Percentiles rank a stretch among this genome's conserved stretches.
phyloP scores from a whole-genome alignment of 768 basidiomycete species.

The Suillus plorans region DNA sequence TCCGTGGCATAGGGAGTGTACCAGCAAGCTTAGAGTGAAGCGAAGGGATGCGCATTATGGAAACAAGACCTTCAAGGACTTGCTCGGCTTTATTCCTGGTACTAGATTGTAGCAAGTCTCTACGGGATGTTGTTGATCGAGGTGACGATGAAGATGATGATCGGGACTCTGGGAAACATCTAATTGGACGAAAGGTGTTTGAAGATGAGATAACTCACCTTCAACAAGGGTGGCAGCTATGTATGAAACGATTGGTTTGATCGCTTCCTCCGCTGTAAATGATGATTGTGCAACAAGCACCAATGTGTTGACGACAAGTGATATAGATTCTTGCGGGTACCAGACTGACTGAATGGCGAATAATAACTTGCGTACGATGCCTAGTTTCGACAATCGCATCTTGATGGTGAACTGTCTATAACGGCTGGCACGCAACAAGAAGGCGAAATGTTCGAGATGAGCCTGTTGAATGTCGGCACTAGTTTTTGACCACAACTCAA shows the following conservation, averaged over 20 bases:
- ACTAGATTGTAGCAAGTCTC: constrained; percentile 21
- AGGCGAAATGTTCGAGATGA: constrained; percentile 80
- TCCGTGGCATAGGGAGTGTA: constrained; percentile 74
- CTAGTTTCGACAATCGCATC: constrained; percentile 70
- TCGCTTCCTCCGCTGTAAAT: constrained; percentile 71
- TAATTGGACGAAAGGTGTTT: neutral
- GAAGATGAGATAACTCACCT: constrained; percentile 39
- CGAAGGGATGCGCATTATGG: constrained; percentile 53
- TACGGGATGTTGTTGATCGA: constrained; percentile 4
- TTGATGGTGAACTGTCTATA: constrained; percentile 77
- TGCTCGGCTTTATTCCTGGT: constrained; percentile 61
- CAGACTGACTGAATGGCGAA: constrained; percentile 80
- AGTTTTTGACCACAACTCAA: constrained; percentile 84
- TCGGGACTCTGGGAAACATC: constrained; percentile 6
- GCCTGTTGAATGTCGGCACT: constrained; percentile 70
- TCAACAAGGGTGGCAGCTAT: constrained; percentile 77
- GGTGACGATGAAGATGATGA: constrained; percentile 16
- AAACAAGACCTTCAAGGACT: constrained; percentile 64
- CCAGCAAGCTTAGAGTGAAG: constrained; percentile 71
- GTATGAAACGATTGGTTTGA: constrained; percentile 87
- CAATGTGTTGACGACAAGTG: constrained; percentile 58
- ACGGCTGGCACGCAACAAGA: constrained; percentile 68
- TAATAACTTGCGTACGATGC: constrained; percentile 71
- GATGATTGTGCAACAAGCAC: constrained; percentile 58
- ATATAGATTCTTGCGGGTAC: constrained; percentile 55